Conservation (phyloP, 805 yeast genomes). For the Monosporozyma siamensis region DNA sequence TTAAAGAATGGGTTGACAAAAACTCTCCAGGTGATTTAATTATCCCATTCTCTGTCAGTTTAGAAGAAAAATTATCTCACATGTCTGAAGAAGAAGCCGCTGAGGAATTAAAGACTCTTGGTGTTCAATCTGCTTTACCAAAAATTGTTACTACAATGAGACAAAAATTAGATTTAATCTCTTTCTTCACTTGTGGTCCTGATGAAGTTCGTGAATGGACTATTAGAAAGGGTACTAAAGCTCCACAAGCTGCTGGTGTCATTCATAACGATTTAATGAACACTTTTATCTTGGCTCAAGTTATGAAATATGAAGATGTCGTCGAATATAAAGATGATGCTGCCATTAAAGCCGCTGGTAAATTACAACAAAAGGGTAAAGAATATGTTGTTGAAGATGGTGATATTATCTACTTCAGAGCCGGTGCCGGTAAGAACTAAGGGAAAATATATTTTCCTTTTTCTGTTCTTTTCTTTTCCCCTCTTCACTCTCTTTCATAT, state of each 20-base stretch:
- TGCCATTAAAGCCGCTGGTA: conserved; percentile 79
- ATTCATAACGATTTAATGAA: conserved; percentile 92
- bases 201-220: conserved; percentile 99
- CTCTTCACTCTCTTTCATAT: neutral
- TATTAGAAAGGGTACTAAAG: conserved; percentile 79
- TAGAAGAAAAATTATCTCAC: conserved; percentile 85
- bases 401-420: conserved; percentile 83
- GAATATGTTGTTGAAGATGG: conserved; percentile 93
- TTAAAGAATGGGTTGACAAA: conserved; percentile 77
- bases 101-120: conserved; percentile 64
- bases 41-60: conserved; percentile 85
- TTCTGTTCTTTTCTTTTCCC: neutral
- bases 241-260: conserved; percentile 99
- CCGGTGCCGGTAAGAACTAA: conserved; percentile 82
- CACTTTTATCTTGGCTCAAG: conserved; percentile 90
- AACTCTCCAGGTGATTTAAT: conserved; percentile 84
- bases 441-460: neutral
- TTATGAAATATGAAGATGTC: conserved; percentile 77
- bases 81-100: conserved; percentile 78
- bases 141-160: conserved; percentile 82
- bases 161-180: conserved; percentile 72
- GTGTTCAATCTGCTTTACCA: conserved; percentile 75
- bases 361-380: conserved; percentile 85
- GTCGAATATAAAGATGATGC: conserved; percentile 72
- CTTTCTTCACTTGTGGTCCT: conserved; percentile 93